Evolutionary conservation across 140 eudicot species (phyloP).

Genomic region (Flaveria floridana): DNA sequence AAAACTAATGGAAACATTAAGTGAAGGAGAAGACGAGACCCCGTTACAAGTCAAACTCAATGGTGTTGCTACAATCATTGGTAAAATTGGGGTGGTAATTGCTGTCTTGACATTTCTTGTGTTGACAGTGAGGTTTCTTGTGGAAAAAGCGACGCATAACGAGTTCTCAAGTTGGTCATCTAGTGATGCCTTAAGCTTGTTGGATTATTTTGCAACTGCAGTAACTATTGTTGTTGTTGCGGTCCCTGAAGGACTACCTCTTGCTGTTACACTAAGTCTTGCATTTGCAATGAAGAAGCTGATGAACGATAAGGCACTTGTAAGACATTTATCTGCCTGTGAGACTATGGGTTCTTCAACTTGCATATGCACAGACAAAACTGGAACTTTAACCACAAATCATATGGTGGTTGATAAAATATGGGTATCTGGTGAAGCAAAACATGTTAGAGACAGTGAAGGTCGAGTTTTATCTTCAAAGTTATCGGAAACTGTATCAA

Average conservation of each 20-base stretch:
- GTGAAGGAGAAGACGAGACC: constrained; percentile 92
- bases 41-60: constrained; percentile 85
- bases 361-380: constrained; percentile 80
- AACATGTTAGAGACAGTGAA: constrained; percentile 41
- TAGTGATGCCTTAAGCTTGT: constrained; percentile 55
- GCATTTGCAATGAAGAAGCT: constrained; percentile 93
- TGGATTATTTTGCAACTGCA: constrained; percentile 78
- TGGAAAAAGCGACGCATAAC: constrained; percentile 52
- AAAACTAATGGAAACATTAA: constrained; percentile 76
- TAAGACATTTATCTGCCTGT: constrained; percentile 91
- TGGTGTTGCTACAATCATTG: constrained; percentile 89
- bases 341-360: constrained; percentile 96
- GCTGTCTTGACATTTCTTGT: constrained; percentile 75
- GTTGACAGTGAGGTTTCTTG: constrained; percentile 55
- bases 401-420: constrained; percentile 81
- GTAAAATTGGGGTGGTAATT: constrained; percentile 70
- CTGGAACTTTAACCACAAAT: constrained; percentile 88
- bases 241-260: constrained; percentile 88
- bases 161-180: constrained; percentile 74
- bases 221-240: constrained; percentile 95
- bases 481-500: neutral
- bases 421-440: constrained; percentile 61
- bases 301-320: constrained; percentile 77
- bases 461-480: neutral
- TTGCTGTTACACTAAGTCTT: constrained; percentile 92